These are phyloP conservation scores for Amphibolis antarctica DNA, from an alignment of 106 monocot species.

Conservation along the genomic window DNA sequence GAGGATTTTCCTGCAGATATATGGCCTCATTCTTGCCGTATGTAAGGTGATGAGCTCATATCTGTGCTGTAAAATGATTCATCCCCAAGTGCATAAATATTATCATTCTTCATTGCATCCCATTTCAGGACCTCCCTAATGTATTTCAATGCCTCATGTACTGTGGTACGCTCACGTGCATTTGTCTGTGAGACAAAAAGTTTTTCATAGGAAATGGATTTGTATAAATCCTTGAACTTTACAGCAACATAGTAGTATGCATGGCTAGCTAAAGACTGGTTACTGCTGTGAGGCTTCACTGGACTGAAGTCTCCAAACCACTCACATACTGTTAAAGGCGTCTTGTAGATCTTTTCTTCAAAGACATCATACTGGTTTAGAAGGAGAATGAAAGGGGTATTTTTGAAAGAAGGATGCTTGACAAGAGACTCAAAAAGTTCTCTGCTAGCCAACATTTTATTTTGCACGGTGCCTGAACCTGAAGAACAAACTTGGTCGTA, in stretches of 20 bases:
- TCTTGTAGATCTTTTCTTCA: slow-evolving; percentile 32
- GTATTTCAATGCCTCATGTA: slow-evolving; percentile 37
- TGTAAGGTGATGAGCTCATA: slow-evolving; percentile 13
- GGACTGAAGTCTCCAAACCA: slow-evolving; percentile 38
- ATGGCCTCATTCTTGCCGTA: not conserved
- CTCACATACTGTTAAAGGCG: slow-evolving; percentile 31
- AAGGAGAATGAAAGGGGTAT: slow-evolving; percentile 25
- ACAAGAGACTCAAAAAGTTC: slow-evolving; percentile 24
- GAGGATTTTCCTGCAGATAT: not conserved
- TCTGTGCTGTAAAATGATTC: slow-evolving; percentile 37
- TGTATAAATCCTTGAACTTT: slow-evolving; percentile 34
- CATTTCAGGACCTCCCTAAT: slow-evolving; percentile 37
- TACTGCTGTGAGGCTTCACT: slow-evolving; percentile 23
- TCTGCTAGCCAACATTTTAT: slow-evolving; percentile 30
- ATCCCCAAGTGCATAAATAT: slow-evolving; percentile 17
- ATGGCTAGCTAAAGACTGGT: slow-evolving; percentile 28
- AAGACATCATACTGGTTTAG: slow-evolving; percentile 38
- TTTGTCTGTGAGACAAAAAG: slow-evolving; percentile 38
- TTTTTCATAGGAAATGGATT: slow-evolving; percentile 18
- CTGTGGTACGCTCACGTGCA: slow-evolving; percentile 18
- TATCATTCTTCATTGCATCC: slow-evolving; percentile 32
- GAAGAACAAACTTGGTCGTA: slow-evolving; percentile 30
- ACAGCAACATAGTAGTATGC: slow-evolving; percentile 35
- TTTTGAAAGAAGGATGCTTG: slow-evolving; percentile 20
- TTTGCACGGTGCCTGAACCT: slow-evolving; percentile 14